Base-by-base conservation (phyloP, 169 alveolate genomes). In the Plasmodium cynomolgi region DNA sequence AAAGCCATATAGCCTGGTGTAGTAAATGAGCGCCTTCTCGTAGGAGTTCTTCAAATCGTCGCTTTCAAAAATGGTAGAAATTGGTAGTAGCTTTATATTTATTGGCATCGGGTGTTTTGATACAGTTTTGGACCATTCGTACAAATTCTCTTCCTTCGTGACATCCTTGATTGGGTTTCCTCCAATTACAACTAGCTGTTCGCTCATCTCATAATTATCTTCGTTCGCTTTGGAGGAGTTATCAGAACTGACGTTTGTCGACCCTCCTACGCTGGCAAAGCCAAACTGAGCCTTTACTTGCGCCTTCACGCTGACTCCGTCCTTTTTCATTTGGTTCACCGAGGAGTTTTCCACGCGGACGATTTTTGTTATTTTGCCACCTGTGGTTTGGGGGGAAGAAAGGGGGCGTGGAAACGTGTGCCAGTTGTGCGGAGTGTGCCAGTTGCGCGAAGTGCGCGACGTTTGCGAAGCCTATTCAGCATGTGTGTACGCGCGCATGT, bases 351-450 rank as follows among this genome's bases (percentile, higher is more conserved):
- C 75, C 74, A 96, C 91, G 58, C 96, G 95, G 9, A 97, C 92
- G 37, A 96, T 97, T 84, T 96, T 91, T 75, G 98, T 97, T 88
- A 97, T 95, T 79, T 97, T 97, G 6, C 98, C 98, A 37, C 98
- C 97, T 95, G 56, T 17, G 91, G 50, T 41, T 62, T 9, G 81
- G 29, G 74, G 74, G 37, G 3, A 39, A 15, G 20, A 77, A 39
- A 23, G n/a, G n/a, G 54, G 31, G 81, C 37, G 54, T 13, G 29
- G 81, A 26, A 33, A 8, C 17, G 9, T 73, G 50, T 73, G 39
- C 50, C 1, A 0, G 17, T 20, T 26, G 81, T 73, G 2, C 9
- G 80, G 15, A 11, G 80, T 11, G 31, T 17, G 37, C 80, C 2
- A 50, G 2, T 5, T 37, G 9, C 0, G 44, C 80, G 8, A 50